Evolutionary conservation across 495 filamentous ascomycete genomes (phyloP), one percentile per base, ranked within the genome.

Genomic region (Neurospora sp.): DNA sequence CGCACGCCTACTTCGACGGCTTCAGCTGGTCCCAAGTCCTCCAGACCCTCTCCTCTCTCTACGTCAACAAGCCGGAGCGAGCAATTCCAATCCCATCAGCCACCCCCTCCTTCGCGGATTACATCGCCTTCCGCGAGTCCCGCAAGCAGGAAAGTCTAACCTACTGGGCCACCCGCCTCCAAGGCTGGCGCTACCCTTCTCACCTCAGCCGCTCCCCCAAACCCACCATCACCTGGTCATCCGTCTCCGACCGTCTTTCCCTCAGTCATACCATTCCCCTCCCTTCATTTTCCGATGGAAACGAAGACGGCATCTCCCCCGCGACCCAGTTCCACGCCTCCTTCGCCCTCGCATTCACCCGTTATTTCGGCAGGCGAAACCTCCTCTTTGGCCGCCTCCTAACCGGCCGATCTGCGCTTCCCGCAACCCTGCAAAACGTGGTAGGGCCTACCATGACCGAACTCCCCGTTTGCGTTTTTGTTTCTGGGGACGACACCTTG

Each of bases 1-100:
- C 89, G 0, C 90, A 92, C 73, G 89, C 89, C 7, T 90, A 92
- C 74, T 91, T 89, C 70, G 90, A 91, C 72, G 89, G 88, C 37
- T 83, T 91, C 2, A 91, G 86, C 77, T 80, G 92, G 22, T 85
- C 88, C 0, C 83, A 81, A 70, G 87, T 91, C 22, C 83, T 90
- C 72, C 76, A 79, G 2, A 85, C 85, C 38, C 84, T 92, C 61
- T 81, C 86, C 42, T 80, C 82, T 22, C 82, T 82, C 1, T 91
- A 90, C 76, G 80, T 85, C 65, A 85, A 85, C n/a, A 78, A 82
- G 42, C 44, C 3, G 1, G 7, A 45, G 44, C 18, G 2, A 45
- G 44, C 16, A 42, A 16, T 14, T 1, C 12, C 40, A 31, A 61
- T 10, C 22, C 12, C 53, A 31, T 2, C 47, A 59, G 10, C 22